Evolutionary conservation across 345 rosid genomes (phyloP).

Genomic region (Arabis alpina): DNA sequence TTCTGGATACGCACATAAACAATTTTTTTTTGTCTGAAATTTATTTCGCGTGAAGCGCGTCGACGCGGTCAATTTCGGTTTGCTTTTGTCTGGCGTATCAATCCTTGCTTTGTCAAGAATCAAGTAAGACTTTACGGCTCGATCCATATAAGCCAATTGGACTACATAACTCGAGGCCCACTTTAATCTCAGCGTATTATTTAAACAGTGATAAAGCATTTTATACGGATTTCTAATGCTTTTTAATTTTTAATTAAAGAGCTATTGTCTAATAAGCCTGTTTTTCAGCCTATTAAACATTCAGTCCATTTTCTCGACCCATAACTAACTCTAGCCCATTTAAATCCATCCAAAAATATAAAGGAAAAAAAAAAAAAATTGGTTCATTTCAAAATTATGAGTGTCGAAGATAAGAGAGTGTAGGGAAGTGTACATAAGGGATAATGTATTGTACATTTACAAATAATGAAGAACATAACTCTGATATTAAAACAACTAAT

Average conservation of each 20-base stretch:
- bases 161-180: not conserved
- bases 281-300: not conserved
- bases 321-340: not conserved
- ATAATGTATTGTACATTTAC: too few relatives aligned
- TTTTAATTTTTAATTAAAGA: too few relatives aligned
- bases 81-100: conserved; percentile 9
- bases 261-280: not conserved
- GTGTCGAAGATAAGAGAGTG: too few relatives aligned
- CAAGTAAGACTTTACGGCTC: not conserved
- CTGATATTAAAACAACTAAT: too few relatives aligned
- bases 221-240: not conserved
- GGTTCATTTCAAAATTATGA: too few relatives aligned
- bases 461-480: too few relatives aligned
- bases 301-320: not conserved
- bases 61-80: conserved; percentile 23
- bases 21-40: not conserved
- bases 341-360: not conserved
- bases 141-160: conserved; percentile 15
- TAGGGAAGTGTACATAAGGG: too few relatives aligned
- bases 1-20: not conserved
- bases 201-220: too few relatives aligned
- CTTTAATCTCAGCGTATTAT: too few relatives aligned
- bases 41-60: conserved; percentile 11
- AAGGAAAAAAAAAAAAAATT: not conserved
- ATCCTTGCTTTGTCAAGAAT: conserved; percentile 6